A percentile compares a stretch with the other conserved stretches of the same genome.
Conservation (phyloP, 2,329 filamentous ascomycete species). For the Nemania sp. region DNA sequence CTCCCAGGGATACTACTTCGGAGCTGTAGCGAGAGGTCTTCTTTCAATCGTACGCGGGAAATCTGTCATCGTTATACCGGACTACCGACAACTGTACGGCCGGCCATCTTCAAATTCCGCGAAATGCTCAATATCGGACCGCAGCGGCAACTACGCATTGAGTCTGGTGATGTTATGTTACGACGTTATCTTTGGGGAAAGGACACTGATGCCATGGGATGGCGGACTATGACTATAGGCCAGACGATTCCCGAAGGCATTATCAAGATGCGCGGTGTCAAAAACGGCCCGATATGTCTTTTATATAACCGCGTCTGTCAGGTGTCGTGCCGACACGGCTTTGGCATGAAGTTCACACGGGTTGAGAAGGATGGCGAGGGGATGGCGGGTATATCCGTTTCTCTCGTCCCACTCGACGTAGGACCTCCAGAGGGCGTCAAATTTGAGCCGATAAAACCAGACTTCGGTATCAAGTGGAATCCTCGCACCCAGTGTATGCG, state of each 20-base stretch:
- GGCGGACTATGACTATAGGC: background rate
- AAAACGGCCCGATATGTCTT: slow-evolving; percentile 3
- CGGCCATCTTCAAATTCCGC: background rate
- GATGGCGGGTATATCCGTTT: background rate
- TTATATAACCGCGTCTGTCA: background rate
- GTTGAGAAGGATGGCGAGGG: background rate
- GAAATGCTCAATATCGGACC: slow-evolving; percentile 11
- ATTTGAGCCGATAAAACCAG: background rate
- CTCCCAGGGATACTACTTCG: slow-evolving; percentile 8
- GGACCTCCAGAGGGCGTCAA: background rate
- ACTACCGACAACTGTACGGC: background rate
- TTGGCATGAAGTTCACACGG: slow-evolving; percentile 3
- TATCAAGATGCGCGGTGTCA: background rate
- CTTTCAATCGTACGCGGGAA: slow-evolving; percentile 7
- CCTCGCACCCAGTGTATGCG: background rate
- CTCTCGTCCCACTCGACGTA: slow-evolving; percentile 2
- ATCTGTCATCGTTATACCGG: background rate
- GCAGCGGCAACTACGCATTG: background rate
- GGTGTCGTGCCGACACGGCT: slow-evolving; percentile 1
- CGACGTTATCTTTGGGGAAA: slow-evolving; percentile 10
- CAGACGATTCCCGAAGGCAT: slow-evolving; percentile 2
- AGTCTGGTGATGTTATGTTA: slow-evolving; percentile 5
- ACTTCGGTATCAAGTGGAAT: slow-evolving; percentile 7
- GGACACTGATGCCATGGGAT: background rate
- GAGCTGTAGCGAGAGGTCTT: background rate